These are phyloP conservation scores for Psidium friedrichsthalianum DNA, from an alignment of 345 rosid genomes.

Conservation along the genomic window DNA sequence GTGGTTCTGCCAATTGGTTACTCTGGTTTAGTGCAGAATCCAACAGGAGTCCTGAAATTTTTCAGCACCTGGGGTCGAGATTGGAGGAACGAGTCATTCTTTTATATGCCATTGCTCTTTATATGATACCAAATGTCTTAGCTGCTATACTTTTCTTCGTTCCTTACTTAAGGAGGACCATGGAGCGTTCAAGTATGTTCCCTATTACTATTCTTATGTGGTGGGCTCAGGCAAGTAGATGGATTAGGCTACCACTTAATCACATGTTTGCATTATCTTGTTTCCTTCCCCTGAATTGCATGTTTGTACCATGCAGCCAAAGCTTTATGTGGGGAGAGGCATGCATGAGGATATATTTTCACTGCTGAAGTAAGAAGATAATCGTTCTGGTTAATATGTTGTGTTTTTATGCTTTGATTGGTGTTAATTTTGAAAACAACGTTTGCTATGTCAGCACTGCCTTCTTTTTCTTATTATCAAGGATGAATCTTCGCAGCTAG, in stretches of 20 bases:
- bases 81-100: constrained; percentile 58
- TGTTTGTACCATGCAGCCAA: constrained; percentile 45
- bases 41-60: constrained; percentile 62
- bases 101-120: constrained; percentile 65
- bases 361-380: constrained; percentile 67
- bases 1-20: constrained; percentile 71
- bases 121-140: constrained; percentile 64
- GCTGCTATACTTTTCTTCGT: constrained; percentile 62
- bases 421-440: background rate
- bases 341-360: constrained; percentile 87
- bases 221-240: constrained; percentile 92
- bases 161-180: constrained; percentile 62
- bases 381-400: background rate
- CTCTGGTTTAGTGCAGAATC: constrained; percentile 61
- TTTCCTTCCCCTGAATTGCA: background rate
- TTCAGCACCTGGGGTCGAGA: constrained; percentile 47
- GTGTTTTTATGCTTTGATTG: background rate
- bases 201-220: constrained; percentile 75
- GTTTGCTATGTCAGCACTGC: background rate
- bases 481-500: background rate
- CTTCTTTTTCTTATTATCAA: background rate
- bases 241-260: background rate
- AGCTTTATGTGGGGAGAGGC: constrained; percentile 90
- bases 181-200: constrained; percentile 83
- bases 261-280: background rate